Evolutionary conservation across 1,139 yeast genomes (phyloP).

Genomic region (Magnusiomyces paraingens): DNA sequence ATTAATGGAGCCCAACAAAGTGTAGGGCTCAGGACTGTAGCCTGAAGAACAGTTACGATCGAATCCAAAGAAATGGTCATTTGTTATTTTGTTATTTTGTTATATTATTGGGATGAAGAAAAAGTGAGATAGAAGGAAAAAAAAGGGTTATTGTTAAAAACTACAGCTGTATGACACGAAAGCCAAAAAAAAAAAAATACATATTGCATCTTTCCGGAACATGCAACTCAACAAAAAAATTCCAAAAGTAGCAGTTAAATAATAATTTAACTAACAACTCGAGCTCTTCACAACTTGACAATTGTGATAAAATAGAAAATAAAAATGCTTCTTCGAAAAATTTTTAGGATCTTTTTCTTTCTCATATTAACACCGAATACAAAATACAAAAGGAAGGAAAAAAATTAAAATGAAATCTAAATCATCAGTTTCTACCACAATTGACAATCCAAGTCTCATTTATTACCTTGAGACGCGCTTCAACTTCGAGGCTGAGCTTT

Average conservation of each 20-base stretch:
- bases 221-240: background rate
- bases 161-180: background rate
- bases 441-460: too few relatives aligned
- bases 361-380: background rate
- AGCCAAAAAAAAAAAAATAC: background rate
- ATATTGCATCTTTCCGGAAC: background rate
- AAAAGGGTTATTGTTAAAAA: too few relatives aligned
- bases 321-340: too few relatives aligned
- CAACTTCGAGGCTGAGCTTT: too few relatives aligned
- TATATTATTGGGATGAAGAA: too few relatives aligned
- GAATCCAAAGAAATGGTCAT: conserved; percentile 7
- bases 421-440: too few relatives aligned
- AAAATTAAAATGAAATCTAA: conserved; percentile 15
- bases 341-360: too few relatives aligned
- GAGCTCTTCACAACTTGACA: too few relatives aligned
- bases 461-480: too few relatives aligned
- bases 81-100: background rate
- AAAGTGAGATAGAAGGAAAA: too few relatives aligned
- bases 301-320: too few relatives aligned
- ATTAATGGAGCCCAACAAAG: conserved; percentile 7
- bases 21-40: conserved; percentile 6
- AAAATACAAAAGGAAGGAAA: background rate
- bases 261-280: too few relatives aligned
- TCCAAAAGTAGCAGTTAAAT: background rate
- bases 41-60: background rate